A percentile compares a stretch with the other conserved stretches of the same genome.
Conservation (phyloP, 495 filamentous ascomycete species). For the Aspergillus haitiensis region DNA sequence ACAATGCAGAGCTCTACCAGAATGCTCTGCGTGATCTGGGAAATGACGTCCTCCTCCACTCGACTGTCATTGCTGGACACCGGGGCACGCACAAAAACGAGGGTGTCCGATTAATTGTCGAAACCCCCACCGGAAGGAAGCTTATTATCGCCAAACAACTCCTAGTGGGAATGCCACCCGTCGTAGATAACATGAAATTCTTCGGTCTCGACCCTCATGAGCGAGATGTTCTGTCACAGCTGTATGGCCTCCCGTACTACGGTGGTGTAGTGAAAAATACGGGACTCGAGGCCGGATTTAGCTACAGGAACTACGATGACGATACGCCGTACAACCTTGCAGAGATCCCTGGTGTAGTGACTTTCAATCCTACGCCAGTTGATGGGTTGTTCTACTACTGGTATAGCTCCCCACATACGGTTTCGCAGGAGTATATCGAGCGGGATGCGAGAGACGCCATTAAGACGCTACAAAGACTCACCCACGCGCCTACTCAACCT, state of each 20-base stretch:
- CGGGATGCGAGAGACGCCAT: not conserved
- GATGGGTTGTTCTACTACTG: slow-evolving; percentile 21
- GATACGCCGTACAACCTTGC: slow-evolving; percentile 31
- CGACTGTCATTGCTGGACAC: slow-evolving; percentile 26
- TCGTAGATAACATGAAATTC: slow-evolving; percentile 29
- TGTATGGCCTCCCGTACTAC: slow-evolving; percentile 26
- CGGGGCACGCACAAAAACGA: slow-evolving; percentile 33
- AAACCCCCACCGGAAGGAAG: slow-evolving; percentile 37
- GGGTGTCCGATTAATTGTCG: slow-evolving; percentile 26
- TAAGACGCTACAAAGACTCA: not conserved
- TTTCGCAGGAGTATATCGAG: not conserved
- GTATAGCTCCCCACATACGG: slow-evolving; percentile 3
- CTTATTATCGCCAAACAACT: slow-evolving; percentile 46
- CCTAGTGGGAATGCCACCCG: slow-evolving; percentile 39
- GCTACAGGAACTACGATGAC: slow-evolving; percentile 30
- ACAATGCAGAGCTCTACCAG: slow-evolving; percentile 5
- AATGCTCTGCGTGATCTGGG: slow-evolving; percentile 8
- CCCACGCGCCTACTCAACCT: not conserved
- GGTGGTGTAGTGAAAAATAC: slow-evolving; percentile 14
- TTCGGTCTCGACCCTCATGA: slow-evolving; percentile 42
- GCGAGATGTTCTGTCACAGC: slow-evolving; percentile 39
- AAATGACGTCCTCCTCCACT: slow-evolving; percentile 15
- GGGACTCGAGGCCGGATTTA: slow-evolving; percentile 18
- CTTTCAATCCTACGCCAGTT: slow-evolving; percentile 22
- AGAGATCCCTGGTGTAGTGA: slow-evolving; percentile 27